Percentiles rank a stretch among this genome's conserved stretches.
Evolutionary conservation across 208 protist species (phyloP).

Genomic region (Wallacemonas sp.): DNA sequence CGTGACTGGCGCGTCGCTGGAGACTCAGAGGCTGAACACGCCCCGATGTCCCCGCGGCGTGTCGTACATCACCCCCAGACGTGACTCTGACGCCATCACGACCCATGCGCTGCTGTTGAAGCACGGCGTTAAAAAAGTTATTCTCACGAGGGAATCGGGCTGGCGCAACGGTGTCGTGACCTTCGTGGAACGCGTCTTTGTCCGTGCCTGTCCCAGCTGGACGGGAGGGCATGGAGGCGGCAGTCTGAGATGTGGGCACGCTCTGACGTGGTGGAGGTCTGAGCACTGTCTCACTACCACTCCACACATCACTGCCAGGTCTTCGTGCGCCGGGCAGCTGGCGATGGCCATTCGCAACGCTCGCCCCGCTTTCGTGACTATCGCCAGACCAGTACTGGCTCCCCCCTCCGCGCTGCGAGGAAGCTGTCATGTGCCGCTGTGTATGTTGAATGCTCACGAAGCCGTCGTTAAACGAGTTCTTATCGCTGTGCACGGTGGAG

Average conservation of each 20-base stretch:
- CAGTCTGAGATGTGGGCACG: not conserved
- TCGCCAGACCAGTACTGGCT: constrained; percentile 4
- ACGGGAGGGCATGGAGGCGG: not conserved
- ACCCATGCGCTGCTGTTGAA: not conserved
- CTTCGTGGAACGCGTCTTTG: not conserved
- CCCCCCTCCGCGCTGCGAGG: constrained; percentile 9
- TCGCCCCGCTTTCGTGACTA: constrained; percentile 1
- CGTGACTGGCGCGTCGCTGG: not conserved
- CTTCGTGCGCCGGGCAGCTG: not conserved
- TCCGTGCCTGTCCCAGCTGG: not conserved
- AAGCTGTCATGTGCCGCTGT: constrained; percentile 1
- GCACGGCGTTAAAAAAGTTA: constrained; percentile 5
- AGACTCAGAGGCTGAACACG: constrained; percentile 2
- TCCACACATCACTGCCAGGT: not conserved
- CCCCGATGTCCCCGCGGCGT: no score
- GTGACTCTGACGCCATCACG: no score
- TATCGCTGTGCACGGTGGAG: not conserved
- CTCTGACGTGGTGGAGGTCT: not conserved
- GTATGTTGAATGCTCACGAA: constrained; percentile 13
- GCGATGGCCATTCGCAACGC: constrained; percentile 10
- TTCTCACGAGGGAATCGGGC: constrained; percentile 7
- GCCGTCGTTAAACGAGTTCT: constrained; percentile 11
- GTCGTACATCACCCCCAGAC: no score
- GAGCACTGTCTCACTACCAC: not conserved
- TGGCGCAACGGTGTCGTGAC: not conserved